Evolutionary conservation across 2,329 filamentous ascomycete species (phyloP), one percentile per base, ranked within the genome.

Genomic region (Penicillium paneum): DNA sequence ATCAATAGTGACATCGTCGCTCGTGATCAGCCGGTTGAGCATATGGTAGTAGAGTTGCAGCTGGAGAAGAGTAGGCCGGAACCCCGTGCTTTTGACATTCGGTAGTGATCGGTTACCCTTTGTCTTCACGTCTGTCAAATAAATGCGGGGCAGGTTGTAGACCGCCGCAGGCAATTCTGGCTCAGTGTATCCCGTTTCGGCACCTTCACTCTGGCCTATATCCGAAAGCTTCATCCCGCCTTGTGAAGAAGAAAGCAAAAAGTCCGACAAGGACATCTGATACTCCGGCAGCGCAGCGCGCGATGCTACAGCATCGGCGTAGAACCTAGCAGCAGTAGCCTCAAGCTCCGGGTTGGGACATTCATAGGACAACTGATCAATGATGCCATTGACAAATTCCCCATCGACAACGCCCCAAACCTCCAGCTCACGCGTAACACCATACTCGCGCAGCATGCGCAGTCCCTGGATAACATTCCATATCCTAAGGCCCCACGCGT

Each of bases 381-480:
- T 95, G 46, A 97, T 78, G 1, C 94, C 94, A 64, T 90, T 94
- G 55, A 97, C 85, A 21, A 97, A 78, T 64, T 95, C 83, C 1
- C 88, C 91, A 54, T 94, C 86, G 2, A 97, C 71, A 12, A 88
- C 75, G 0, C 93, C 94, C 91, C 93, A 97, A 3, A 97, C 81
- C 64, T 91, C 87, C 26, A 93, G 71, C 71, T 93, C 89, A 17
- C 90, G 79, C 2, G 90, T 91, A 54, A 87, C 76, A 3, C 90
- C 89, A 1, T 80, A 86, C 12, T 88, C 83, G 5, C 87, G 80
- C 49, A 93, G 74, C 1, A 86, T 90, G 17, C 89, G 83, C 46
- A 97, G 68, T 0, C 92, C 91, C 67, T 96, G 90, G 32, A 97
- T 88, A 10, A 94, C 80, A 70, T 97, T 97, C 91, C 92, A 97